Evolutionary conservation across 2,329 filamentous ascomycete species (phyloP), one percentile per base, ranked within the genome.

Genomic region (Pseudogymnoascus sp.): DNA sequence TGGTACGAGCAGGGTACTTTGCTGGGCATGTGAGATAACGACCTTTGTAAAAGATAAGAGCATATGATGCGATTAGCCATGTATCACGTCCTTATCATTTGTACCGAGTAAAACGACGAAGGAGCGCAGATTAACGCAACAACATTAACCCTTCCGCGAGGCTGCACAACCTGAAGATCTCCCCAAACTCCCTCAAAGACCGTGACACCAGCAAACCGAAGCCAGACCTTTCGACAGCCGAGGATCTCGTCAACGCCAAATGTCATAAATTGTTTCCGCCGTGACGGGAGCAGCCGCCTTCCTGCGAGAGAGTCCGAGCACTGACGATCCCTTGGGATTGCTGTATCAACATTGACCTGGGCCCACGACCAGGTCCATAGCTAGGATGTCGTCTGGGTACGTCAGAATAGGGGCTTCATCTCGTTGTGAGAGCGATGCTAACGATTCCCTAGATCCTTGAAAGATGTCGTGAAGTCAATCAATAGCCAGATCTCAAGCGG

Each of bases 401-500:
- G 50, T 21, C 29, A 15, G n/a, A n/a, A 56, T 33, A 33, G 5
- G 29, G 10, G 26, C 50, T 33, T 56, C 2, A 19, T 15, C 11
- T 56, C 7, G 50, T 9, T 21, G 50, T 21, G 33, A 9, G 31
- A 61, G 35, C 59, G 23, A 29, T 50, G 60, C 60, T 62, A 56
- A 50, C 33, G 21, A 31, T 23, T 15, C 15, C 11, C 15, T 19
- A 74, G 72, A 63, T 72, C 70, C 35, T 64, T 83, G 53, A 87
- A 84, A 71, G 84, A 88, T 69, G 78, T 88, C 56, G 76, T 77
- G 68, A 87, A 83, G 75, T 80, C 82, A 63, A 79, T 88, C 72
- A 76, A 77, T 62, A 73, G 75, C 70, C 83, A 79, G 72, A 69
- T 83, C 56, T 75, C 80, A n/a, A 70, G 74, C 1, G 80, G 82